These are phyloP conservation scores for Chimonanthus salicifolius DNA, from an alignment of 164 flowering plant species.

Conservation along the genomic window DNA sequence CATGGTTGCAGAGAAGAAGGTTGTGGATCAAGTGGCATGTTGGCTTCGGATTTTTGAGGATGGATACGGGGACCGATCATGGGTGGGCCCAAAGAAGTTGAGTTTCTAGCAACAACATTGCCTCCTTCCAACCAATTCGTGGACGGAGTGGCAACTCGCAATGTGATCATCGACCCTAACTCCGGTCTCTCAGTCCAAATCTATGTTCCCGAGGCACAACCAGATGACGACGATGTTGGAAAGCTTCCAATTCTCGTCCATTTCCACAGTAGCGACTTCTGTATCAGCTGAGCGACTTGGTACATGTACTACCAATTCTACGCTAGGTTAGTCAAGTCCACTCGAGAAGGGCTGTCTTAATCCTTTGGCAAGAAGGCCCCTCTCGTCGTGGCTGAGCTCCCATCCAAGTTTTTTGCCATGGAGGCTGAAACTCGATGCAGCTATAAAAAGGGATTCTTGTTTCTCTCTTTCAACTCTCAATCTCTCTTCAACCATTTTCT, in stretches of 20 bases:
- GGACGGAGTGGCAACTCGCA: slow-evolving; percentile 52
- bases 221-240: too few relatives aligned
- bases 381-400: too few relatives aligned
- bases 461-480: too few relatives aligned
- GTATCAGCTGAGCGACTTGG: slow-evolving; percentile 64
- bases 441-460: too few relatives aligned
- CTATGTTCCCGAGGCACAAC: slow-evolving; percentile 42
- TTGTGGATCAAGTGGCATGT: slow-evolving; percentile 56
- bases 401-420: too few relatives aligned
- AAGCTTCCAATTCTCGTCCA: slow-evolving; percentile 62
- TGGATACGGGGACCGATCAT: slow-evolving; percentile 62
- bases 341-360: too few relatives aligned
- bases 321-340: slow-evolving; percentile 31
- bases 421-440: too few relatives aligned
- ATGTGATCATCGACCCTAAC: slow-evolving; percentile 23
- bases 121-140: slow-evolving; percentile 41
- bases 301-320: slow-evolving; percentile 60
- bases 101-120: slow-evolving; percentile 50
- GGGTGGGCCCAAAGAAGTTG: slow-evolving; percentile 63
- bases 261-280: slow-evolving; percentile 80
- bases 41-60: slow-evolving; percentile 63
- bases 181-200: slow-evolving; percentile 43
- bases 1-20: slow-evolving; percentile 16
- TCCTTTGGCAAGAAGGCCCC: too few relatives aligned
- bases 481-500: too few relatives aligned